Base-by-base conservation (phyloP, 2,329 filamentous ascomycete genomes). In the Aureobasidium lini region DNA sequence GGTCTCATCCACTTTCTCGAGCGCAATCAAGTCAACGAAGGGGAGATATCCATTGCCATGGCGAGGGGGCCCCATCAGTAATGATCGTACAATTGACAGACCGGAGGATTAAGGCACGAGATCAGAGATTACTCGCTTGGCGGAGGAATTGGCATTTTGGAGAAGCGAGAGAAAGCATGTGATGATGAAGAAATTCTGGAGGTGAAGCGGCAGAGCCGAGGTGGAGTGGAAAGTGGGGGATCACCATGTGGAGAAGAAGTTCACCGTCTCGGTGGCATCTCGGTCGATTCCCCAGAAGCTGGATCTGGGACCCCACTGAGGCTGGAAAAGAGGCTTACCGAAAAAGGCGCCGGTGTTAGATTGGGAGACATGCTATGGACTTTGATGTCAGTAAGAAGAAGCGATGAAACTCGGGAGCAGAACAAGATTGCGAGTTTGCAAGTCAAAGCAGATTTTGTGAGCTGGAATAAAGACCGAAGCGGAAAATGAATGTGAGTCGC, bases 1-100 rank as follows among this genome's bases (percentile, higher is more conserved):
- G 47, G 63, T 60, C 36, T 73, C 68, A 59, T 75, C 70, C 59
- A 76, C 72, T 59, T 67, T 73, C 58, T 76, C 72, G 1, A 77
- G 66, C 43, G 69, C 65, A 57, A 77, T 71, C 31, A 77, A 66
- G 40, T 76, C 72, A 36, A 70, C 68, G 60, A 77, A 76, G 1
- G 74, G 70, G 2, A 73, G 67, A 32, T 71, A 70, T 28, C 48
- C 62, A 52, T 72, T 72, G 47, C 70, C 70, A 57, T 61, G 42
- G 6, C 57, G 29, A 28, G 60, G 62, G 9, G 60, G 43, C 42
- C 31, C 34, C 62, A 63, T 54, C 43, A 31, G 16, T 6, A 11
- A 36, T 1, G 36, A 42, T 42, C 49, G 36, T 42, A 10, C 37
- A 23, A 15, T 36, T 2, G 2, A 18, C 29, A 34, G 39, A 16